Percentiles rank a stretch among this genome's conserved stretches.
These are phyloP conservation scores for Scedosporium apiospermum DNA, from an alignment of 2,329 filamentous ascomycete species.

Conservation along the genomic window DNA sequence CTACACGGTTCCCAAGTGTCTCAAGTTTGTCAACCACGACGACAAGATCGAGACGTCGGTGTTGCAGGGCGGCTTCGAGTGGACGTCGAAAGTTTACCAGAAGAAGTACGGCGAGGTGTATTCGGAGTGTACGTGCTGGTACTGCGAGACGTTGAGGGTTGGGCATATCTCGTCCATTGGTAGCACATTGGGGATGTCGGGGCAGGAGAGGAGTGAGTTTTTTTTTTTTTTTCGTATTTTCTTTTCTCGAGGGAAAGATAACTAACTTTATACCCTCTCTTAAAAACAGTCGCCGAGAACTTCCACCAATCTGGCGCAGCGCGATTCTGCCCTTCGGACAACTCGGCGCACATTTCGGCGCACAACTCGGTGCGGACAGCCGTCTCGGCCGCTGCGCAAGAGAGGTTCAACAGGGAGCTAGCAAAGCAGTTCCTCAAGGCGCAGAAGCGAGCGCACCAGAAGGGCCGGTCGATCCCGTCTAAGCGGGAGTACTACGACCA, in stretches of 20 bases:
- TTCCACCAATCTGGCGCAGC: slow-evolving; percentile 40
- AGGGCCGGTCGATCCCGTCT: slow-evolving; percentile 36
- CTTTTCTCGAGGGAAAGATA: background rate
- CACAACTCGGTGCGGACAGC: slow-evolving; percentile 53
- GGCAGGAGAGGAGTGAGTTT: slow-evolving; percentile 30
- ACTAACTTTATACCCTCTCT: background rate
- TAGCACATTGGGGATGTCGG: slow-evolving; percentile 34
- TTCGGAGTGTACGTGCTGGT: slow-evolving; percentile 73
- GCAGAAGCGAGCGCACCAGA: slow-evolving; percentile 35
- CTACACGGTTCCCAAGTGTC: slow-evolving; percentile 37
- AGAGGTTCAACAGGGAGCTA: slow-evolving; percentile 45
- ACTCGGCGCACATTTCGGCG: slow-evolving; percentile 60
- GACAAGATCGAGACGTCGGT: slow-evolving; percentile 68
- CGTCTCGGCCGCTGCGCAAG: slow-evolving; percentile 5
- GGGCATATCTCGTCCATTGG: slow-evolving; percentile 29
- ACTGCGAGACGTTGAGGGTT: slow-evolving; percentile 55
- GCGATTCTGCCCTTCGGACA: slow-evolving; percentile 41
- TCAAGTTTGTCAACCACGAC: slow-evolving; percentile 67
- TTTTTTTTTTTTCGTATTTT: background rate
- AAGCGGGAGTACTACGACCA: slow-evolving; percentile 41
- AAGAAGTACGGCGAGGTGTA: slow-evolving; percentile 57
- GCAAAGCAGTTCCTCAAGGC: slow-evolving; percentile 28
- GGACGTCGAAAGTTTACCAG: slow-evolving; percentile 63
- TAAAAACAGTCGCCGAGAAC: slow-evolving; percentile 19
- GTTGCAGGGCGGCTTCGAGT: slow-evolving; percentile 58